phyloP scores from a whole-genome alignment of 1,139 yeast genomes.

The Nadsonia commutata region DNA sequence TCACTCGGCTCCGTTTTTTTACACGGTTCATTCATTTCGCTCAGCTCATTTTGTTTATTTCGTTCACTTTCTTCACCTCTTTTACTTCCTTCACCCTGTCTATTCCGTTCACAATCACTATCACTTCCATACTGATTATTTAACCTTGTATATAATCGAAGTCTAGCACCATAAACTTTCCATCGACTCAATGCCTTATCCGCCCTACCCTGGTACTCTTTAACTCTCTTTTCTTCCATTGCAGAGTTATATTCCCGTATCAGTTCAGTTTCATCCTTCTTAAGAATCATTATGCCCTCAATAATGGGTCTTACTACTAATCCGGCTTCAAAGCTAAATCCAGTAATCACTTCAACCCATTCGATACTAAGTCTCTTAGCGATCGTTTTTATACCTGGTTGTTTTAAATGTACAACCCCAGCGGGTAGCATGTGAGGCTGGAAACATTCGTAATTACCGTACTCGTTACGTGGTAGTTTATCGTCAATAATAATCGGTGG shows the following conservation, averaged over 20 bases:
- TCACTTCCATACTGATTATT: neutral
- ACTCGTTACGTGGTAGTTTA: neutral
- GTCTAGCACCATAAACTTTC: neutral
- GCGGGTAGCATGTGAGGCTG: neutral
- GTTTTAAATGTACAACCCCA: neutral
- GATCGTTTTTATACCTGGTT: neutral
- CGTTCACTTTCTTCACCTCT: no score
- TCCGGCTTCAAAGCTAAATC: neutral
- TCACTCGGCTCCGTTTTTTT: no score
- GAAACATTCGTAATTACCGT: neutral
- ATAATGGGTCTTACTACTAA: neutral
- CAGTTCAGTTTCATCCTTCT: neutral
- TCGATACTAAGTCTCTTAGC: neutral
- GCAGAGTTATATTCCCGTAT: neutral
- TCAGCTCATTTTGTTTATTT: no score
- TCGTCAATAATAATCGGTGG: neutral
- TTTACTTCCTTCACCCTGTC: no score
- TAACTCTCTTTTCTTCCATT: neutral
- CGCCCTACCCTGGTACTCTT: neutral
- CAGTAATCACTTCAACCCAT: neutral
- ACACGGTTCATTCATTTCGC: no score
- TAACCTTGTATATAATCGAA: neutral
- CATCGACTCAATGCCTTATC: neutral
- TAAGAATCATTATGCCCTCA: neutral
- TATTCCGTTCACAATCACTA: neutral